A percentile compares a stretch with the other conserved stretches of the same genome.
These are phyloP conservation scores for Lipomyces yamadae DNA, from an alignment of 805 yeast species.

Conservation along the genomic window DNA sequence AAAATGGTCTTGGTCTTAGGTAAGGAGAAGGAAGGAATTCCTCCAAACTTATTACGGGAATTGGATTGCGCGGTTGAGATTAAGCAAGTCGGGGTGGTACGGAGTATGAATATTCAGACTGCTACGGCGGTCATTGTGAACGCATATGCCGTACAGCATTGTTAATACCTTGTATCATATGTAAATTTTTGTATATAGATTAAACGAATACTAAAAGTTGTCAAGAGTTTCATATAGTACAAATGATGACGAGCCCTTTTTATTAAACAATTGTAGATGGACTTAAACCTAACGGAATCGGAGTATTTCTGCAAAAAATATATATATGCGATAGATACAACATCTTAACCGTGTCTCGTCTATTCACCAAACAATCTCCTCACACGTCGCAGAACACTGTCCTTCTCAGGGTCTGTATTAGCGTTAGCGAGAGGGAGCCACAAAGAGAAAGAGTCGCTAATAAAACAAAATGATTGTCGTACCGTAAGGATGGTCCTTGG, in stretches of 20 bases:
- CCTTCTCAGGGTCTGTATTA: constrained; percentile 92
- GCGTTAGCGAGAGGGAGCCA: not conserved
- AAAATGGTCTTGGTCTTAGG: constrained; percentile 82
- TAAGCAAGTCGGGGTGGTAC: constrained; percentile 86
- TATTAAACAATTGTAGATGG: not conserved
- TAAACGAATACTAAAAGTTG: not conserved
- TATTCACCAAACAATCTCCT: constrained; percentile 93
- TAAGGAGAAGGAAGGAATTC: constrained; percentile 87
- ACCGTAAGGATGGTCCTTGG: constrained; percentile 94
- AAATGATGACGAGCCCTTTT: not conserved
- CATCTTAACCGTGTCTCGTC: not conserved
- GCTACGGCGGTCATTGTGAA: constrained; percentile 95
- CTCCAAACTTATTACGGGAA: constrained; percentile 80
- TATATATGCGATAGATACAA: not conserved
- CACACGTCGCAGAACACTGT: constrained; percentile 90
- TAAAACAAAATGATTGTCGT: constrained; percentile 13
- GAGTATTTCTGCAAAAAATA: not conserved
- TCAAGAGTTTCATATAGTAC: not conserved
- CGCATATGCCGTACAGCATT: constrained; percentile 77
- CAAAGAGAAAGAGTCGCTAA: not conserved
- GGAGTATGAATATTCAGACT: constrained; percentile 96
- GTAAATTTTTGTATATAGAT: not conserved
- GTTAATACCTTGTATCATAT: constrained; percentile 40
- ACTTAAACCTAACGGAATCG: not conserved
- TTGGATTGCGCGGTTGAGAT: constrained; percentile 88